A percentile compares a stretch with the other conserved stretches of the same genome.
Conservation (phyloP, 495 filamentous ascomycete species). For the Penicillium coprophilum region DNA sequence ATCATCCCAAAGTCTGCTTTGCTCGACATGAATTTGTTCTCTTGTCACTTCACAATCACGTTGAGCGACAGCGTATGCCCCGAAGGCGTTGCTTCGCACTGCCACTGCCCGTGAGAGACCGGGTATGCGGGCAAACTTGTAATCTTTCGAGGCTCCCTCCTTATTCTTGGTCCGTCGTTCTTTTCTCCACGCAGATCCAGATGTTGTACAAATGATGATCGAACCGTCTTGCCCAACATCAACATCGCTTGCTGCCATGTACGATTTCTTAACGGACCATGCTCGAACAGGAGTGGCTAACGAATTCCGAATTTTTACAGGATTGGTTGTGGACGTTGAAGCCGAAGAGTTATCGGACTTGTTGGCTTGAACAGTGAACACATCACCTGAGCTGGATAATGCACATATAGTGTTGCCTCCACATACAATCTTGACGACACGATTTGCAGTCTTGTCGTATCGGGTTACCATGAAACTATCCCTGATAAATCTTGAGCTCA, state of each 20-base stretch:
- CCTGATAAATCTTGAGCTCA: conserved; percentile 66
- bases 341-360: conserved; percentile 59
- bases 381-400: conserved; percentile 75
- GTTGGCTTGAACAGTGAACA: conserved; percentile 76
- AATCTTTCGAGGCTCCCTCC: conserved; percentile 68
- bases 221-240: conserved; percentile 90
- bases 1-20: conserved; percentile 70
- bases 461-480: conserved; percentile 64
- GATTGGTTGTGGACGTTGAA: conserved; percentile 80
- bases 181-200: conserved; percentile 88
- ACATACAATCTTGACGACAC: conserved; percentile 71
- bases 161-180: conserved; percentile 79
- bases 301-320: conserved; percentile 76
- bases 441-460: conserved; percentile 62
- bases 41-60: conserved; percentile 80
- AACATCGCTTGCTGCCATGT: conserved; percentile 84
- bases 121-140: conserved; percentile 88
- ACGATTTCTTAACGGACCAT: conserved; percentile 76
- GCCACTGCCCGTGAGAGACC: conserved; percentile 78
- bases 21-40: conserved; percentile 65
- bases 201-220: conserved; percentile 88
- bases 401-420: conserved; percentile 90
- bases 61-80: conserved; percentile 84
- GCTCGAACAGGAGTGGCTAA: conserved; percentile 72
- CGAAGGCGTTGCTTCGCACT: conserved; percentile 83